Evolutionary conservation across 2,329 filamentous ascomycete genomes (phyloP), one percentile per base, ranked within the genome.

Genomic region (Colletotrichum neosansevieriae): DNA sequence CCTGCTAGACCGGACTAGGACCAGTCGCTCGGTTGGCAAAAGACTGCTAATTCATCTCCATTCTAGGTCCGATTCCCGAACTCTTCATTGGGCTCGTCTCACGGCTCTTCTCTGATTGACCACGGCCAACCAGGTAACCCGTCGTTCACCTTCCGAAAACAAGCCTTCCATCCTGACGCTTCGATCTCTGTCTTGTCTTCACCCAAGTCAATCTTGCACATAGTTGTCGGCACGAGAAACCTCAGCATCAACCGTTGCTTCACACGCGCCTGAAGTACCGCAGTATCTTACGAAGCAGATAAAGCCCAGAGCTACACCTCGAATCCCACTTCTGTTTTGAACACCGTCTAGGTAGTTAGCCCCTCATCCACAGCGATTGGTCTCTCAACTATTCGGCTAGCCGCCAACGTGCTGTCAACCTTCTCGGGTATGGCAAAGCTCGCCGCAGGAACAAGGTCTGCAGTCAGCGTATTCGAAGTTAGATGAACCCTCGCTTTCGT

Each of bases 91-190:
- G 29, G 13, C 9, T 38, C 36, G 11, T 45, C 42, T 12, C 34
- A 29, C 32, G 51, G 34, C 17, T 19, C 17, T 10, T 32, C 11
- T 54, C n/a, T 17, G 13, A 2, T 11, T 36, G 19, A 44, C 38
- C 32, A 24, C 19, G 40, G 56, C 19, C 40, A 24, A 45, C 56
- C 24, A 15, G 51, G 13, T 29, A 38, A 40, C 13, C 19, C 45
- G 34, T 47, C 45, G 45, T 51, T 60, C 38, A 32, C 58, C 17
- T 40, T 51, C 36, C 58, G 45, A 15, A 60, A 60, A 51, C 58
- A 51, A 51, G 45, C 19, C 50, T 29, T 29, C n/a, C 32, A 51
- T 38, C 50, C 13, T 36, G 54, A 58, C 54, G 38, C 19, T 54
- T 13, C 17, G n/a, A 40, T 40, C 32, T 36, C 17, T 24, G 36